These are phyloP conservation scores for Meredithiella fracta DNA, from an alignment of 2,329 filamentous ascomycete genomes.

Conservation along the genomic window DNA sequence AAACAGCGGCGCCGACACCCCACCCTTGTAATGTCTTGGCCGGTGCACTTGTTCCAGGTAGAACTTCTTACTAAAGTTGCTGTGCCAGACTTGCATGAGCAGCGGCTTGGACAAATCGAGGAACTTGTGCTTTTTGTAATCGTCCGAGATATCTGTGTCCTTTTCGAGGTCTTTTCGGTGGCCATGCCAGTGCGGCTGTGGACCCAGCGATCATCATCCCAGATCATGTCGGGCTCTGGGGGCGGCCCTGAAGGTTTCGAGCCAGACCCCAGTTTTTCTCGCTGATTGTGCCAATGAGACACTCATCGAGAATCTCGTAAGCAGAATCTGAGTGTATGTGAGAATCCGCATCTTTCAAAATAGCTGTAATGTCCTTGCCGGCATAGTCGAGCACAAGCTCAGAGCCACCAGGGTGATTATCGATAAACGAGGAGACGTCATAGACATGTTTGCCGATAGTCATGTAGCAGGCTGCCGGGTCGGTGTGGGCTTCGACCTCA, in stretches of 20 bases:
- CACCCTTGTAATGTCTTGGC: conserved; percentile 88
- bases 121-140: conserved; percentile 88
- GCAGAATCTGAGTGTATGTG: conserved; percentile 69
- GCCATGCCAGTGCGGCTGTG: conserved; percentile 72
- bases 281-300: conserved; percentile 14
- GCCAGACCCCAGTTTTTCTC: conserved; percentile 18
- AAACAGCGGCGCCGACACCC: conserved; percentile 81
- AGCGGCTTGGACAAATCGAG: conserved; percentile 75
- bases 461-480: conserved; percentile 75
- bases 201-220: conserved; percentile 20
- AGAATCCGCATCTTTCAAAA: conserved; percentile 43
- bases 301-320: conserved; percentile 33
- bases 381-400: conserved; percentile 81
- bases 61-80: conserved; percentile 86
- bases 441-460: conserved; percentile 81
- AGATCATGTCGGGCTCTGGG: conserved; percentile 20
- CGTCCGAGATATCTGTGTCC: conserved; percentile 59
- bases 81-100: conserved; percentile 72
- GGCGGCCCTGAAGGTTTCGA: conserved; percentile 16
- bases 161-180: conserved; percentile 64
- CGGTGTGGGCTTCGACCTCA: conserved; percentile 70
- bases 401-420: conserved; percentile 78
- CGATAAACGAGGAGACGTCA: conserved; percentile 82
- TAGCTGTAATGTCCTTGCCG: conserved; percentile 38
- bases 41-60: conserved; percentile 94